Conservation (phyloP, 2,329 filamentous ascomycete genomes). For the Diaporthe velutina region DNA sequence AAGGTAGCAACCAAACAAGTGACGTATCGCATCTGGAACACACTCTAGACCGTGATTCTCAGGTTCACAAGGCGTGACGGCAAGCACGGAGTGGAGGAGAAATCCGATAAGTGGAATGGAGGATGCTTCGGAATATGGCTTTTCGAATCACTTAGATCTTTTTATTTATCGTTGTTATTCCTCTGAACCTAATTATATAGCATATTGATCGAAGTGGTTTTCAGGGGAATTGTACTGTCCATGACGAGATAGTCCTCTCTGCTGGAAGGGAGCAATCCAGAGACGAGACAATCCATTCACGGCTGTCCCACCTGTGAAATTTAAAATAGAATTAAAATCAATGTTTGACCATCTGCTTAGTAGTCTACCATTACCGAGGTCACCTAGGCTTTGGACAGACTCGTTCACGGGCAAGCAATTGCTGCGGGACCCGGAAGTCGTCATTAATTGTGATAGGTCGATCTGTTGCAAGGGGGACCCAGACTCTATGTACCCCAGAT, state of each 20-base stretch:
- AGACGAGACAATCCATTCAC: no score
- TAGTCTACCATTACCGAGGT: no score
- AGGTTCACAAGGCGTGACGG: not conserved
- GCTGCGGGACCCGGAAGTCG: no score
- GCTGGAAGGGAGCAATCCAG: not conserved
- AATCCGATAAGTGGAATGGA: not conserved
- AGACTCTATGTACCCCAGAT: not conserved
- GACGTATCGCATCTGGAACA: not conserved
- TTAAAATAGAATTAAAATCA: no score
- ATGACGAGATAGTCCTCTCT: not conserved
- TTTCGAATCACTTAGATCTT: no score
- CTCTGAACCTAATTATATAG: not conserved
- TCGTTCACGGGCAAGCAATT: not conserved
- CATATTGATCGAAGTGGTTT: not conserved
- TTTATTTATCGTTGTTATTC: no score
- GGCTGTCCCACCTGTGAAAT: no score
- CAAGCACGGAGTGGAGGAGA: fast-evolving
- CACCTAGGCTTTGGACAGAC: not conserved
- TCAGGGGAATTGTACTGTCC: fast-evolving
- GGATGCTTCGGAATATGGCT: no score
- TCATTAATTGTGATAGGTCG: not conserved
- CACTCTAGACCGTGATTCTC: not conserved
- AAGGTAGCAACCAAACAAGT: slow-evolving; percentile 6
- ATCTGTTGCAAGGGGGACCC: not conserved
- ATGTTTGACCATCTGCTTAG: no score